Base-by-base conservation (phyloP, 768 basidiomycete genomes). In the Macrocybe gigantea region DNA sequence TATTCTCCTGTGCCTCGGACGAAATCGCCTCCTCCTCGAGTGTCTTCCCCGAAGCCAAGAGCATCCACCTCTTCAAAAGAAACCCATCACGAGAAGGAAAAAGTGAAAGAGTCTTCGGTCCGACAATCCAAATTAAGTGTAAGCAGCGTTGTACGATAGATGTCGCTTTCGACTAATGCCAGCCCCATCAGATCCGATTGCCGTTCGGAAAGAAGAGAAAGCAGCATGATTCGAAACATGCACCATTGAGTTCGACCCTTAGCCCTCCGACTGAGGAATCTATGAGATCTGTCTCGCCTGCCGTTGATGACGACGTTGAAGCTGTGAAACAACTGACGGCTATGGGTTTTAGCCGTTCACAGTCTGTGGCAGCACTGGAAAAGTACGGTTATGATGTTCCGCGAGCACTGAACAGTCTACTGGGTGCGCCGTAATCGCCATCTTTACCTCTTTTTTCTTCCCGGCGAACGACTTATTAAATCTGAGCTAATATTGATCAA, bases 301-400 rank as follows among this genome's bases (percentile, higher is more conserved):
- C 76, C 9, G 70, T 72, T 9, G 83, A 82, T 30, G 87, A 87
- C 53, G 88, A 93, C 49, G 80, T 83, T 9, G 82, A 83, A 52
- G 69, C 83, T 1, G 86, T 93, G 14, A 88, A 83, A 59, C 83
- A 87, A 60, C 70, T 98, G 36, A 82, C 82, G 41, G 78, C 76
- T 13, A 96, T 97, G 93, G 95, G 95, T 22, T 97, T 98, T 72
- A 83, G 78, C 52, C 79, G 94, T 37, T 64, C 71, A 11, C 83
- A 93, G 61, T 89, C 91, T 0, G 79, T 97, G 6, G 76, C 75
- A 9, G 92, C 94, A 9, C 72, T 98, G 5, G 94, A 95, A 64
- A 82, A 78, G 49, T 73, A 87, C 60, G 83, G 81, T 47, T 96
- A 95, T 59, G 85, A 93, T 62, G 77, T 95, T 34, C 83, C 61